Evolutionary conservation across 306 rosid genomes (phyloP).

Genomic region (Citrullus amarus): DNA sequence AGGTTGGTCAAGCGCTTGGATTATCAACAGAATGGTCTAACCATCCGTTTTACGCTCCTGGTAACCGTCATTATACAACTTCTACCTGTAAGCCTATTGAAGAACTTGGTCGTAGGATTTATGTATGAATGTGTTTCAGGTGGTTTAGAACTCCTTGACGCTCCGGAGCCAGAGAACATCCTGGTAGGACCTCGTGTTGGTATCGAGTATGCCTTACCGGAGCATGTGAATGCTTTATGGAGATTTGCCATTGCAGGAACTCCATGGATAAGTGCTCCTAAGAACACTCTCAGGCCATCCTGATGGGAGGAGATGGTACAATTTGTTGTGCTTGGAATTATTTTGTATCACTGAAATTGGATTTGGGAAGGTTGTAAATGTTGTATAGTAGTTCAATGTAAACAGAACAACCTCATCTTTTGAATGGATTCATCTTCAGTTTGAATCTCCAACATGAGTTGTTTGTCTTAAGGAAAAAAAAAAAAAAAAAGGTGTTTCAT

Average conservation of each 20-base stretch:
- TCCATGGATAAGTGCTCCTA: constrained; percentile 93
- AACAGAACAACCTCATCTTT: not conserved
- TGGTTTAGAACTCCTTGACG: constrained; percentile 76
- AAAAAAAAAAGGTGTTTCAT: not conserved
- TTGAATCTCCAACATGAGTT: not conserved
- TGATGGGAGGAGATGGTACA: not conserved
- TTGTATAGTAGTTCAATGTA: not conserved
- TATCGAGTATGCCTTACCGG: constrained; percentile 64
- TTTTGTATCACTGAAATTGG: not conserved
- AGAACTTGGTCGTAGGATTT: not conserved
- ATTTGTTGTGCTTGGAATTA: not conserved
- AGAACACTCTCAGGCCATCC: constrained; percentile 51
- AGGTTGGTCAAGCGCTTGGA: constrained; percentile 94
- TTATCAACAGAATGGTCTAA: constrained; percentile 88
- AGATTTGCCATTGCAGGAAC: constrained; percentile 87
- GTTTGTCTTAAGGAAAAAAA: not conserved
- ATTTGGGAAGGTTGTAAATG: not conserved
- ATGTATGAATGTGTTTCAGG: constrained; percentile 26
- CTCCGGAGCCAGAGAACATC: constrained; percentile 61
- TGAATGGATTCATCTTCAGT: not conserved
- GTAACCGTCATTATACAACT: constrained; percentile 24
- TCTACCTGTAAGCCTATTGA: not conserved
- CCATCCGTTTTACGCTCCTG: constrained; percentile 65
- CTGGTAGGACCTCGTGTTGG: constrained; percentile 89
- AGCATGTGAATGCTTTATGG: constrained; percentile 74